Base-by-base conservation (phyloP, 1,139 yeast species). In the Magnusiomyces clavatus region DNA sequence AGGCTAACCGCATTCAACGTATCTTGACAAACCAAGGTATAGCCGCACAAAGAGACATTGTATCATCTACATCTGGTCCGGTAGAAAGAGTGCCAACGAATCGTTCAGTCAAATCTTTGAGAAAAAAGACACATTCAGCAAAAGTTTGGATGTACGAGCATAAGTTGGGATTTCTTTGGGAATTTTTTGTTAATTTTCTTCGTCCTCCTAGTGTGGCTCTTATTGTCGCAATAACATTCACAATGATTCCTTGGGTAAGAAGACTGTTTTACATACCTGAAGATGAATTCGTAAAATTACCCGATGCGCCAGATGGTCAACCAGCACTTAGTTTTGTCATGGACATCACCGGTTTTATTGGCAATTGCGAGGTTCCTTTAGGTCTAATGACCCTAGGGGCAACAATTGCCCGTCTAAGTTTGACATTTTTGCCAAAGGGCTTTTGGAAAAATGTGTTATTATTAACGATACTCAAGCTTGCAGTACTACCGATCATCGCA, bases 181-280 rank as follows among this genome's bases (percentile, higher is more conserved):
- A 70, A 48, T 70, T 76, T 55, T 24, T 74, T 1, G 76, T 76
- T 60, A 88, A 87, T 66, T 77, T 89, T 57, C 61, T 75, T 46
- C 76, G 94, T n/a, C 94, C 95, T 0, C 82, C 82, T 47, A 82
- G 94, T 1, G 59, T 82, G 45, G 72, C 90, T 1, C 76, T 87
- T 46, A 73, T 88, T 2, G 45, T 79, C 0, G 75, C 92, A 1
- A 67, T 89, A 47, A 72, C 76, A 2, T 72, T 86, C 20, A 81
- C 94, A 16, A 85, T 90, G 85, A 75, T 92, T 14, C 96, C 96
- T 1, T 90, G 96, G 73, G 73, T 88, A 12, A 83, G 85, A 61
- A 87, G 94, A 1, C 73, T 89, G 34, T 90, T 90, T 65, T 60
- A 58, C 35, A 53, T 37, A 2, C 44, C 52, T 12, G 89, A 86